Conservation (phyloP, 2,329 filamentous ascomycete genomes). For the Xylaria sp. region DNA sequence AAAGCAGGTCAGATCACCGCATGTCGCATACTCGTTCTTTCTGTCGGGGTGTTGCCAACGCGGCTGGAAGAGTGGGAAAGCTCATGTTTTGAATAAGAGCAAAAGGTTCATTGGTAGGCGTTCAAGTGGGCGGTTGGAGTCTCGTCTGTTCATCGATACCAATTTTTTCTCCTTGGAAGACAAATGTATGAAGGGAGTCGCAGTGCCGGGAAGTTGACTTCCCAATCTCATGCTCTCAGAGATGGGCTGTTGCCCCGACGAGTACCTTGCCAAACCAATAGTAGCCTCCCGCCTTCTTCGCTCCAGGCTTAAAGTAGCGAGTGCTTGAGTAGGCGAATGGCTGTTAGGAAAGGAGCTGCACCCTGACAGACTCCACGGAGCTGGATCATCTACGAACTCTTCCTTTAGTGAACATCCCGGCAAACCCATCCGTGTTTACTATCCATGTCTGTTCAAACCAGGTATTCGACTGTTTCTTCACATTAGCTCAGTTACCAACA, state of each 20-base stretch:
- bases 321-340: not conserved
- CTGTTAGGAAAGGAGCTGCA: not conserved
- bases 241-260: not conserved
- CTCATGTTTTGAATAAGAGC: not conserved
- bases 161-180: not conserved
- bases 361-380: not conserved
- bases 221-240: not conserved
- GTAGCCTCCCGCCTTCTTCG: not conserved
- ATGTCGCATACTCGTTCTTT: not conserved
- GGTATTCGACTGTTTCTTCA: no score
- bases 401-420: no score
- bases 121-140: slow-evolving; percentile 10
- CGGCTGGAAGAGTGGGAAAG: not conserved
- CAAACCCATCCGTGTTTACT: no score
- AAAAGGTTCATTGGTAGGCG: slow-evolving; percentile 20
- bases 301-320: not conserved
- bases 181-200: not conserved
- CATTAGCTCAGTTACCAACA: no score
- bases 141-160: slow-evolving; percentile 10
- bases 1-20: not conserved
- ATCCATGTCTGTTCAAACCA: no score
- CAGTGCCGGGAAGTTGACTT: not conserved
- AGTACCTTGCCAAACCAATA: not conserved
- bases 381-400: no score
- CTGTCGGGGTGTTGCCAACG: not conserved